Base-by-base conservation (phyloP, 2,329 filamentous ascomycete species). In the Elsinoe batatas region DNA sequence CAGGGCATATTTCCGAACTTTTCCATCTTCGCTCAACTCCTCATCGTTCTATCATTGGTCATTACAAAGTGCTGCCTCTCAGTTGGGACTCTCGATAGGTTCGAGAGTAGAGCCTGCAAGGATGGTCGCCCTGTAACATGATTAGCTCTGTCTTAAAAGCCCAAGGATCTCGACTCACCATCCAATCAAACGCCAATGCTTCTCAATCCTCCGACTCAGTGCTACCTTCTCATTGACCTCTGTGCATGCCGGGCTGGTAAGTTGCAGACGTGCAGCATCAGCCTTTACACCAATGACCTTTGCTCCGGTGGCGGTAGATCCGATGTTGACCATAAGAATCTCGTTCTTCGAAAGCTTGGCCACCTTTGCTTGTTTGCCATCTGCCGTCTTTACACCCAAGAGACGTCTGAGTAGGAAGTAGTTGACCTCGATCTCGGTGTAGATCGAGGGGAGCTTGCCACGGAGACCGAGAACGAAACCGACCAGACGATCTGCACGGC, bases 261-360 rank as follows among this genome's bases (percentile, higher is more conserved):
- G 78, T 58, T 88, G 85, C 63, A 98, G 80, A 78, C 96, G 96
- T 57, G 93, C 93, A 57, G 91, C 91, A 80, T 98, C 93, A 68
- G 91, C 91, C 81, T 93, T 96, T 69, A 97, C 94, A 66, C 89
- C 91, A 58, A 93, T 82, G 54, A 98, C 89, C 82, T 97, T 98
- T 63, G 93, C 93, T 73, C 93, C 93, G 12, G 91, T 96, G 46
- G 93, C 94, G 8, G 91, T 97, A 36, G 89, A 95, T 60, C 93
- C 93, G 69, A 98, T 98, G 79, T 98, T 98, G 63, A 98, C 93
- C 93, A 98, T 97, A 74, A 98, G 85, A 67, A 97, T 90, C 74
- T 98, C 93, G 75, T 95, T 96, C 84, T 97, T 98, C 57, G 90
- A 79, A 62, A 98, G 80, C 79, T 98, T 98, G 65, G 91, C 90